A percentile compares a stretch with the other conserved stretches of the same genome.
Conservation (phyloP, 2,329 filamentous ascomycete species). For the Fusarium buharicum region DNA sequence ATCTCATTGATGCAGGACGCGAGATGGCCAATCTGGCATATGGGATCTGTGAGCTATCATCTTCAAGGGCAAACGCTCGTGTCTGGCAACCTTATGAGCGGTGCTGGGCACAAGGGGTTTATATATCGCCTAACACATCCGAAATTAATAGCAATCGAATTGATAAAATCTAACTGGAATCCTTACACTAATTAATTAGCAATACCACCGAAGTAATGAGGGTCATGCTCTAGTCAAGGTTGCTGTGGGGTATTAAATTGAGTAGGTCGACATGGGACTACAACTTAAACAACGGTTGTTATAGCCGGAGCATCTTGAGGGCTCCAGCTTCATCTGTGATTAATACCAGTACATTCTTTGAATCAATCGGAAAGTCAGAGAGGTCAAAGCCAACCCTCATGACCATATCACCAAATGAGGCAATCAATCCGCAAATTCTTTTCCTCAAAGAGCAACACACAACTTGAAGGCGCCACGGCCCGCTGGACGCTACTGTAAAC, state of each 20-base stretch:
- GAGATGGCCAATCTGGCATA: conserved; percentile 29
- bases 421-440: conserved; percentile 5
- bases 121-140: conserved; percentile 2
- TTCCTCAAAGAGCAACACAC: conserved; percentile 4
- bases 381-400: neutral
- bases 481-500: conserved; percentile 33
- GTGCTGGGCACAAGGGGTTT: neutral
- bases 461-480: conserved; percentile 27
- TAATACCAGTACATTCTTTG: neutral
- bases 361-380: neutral
- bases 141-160: conserved; percentile 3
- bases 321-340: neutral
- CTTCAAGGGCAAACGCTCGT: neutral
- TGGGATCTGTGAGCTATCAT: conserved; percentile 16
- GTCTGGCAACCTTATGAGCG: too few relatives aligned
- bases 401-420: conserved; percentile 8
- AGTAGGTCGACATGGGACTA: neutral
- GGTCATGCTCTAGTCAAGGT: conserved; percentile 11
- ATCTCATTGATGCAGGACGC: conserved; percentile 33
- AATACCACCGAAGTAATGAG: conserved; percentile 31
- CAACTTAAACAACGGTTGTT: conserved; percentile 1
- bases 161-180: conserved; percentile 10
- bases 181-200: neutral
- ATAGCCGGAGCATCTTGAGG: neutral
- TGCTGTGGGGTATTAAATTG: conserved; percentile 16